These are phyloP conservation scores for Vitis hybrid DNA, from an alignment of 177 flowering plant species.

Conservation along the genomic window DNA sequence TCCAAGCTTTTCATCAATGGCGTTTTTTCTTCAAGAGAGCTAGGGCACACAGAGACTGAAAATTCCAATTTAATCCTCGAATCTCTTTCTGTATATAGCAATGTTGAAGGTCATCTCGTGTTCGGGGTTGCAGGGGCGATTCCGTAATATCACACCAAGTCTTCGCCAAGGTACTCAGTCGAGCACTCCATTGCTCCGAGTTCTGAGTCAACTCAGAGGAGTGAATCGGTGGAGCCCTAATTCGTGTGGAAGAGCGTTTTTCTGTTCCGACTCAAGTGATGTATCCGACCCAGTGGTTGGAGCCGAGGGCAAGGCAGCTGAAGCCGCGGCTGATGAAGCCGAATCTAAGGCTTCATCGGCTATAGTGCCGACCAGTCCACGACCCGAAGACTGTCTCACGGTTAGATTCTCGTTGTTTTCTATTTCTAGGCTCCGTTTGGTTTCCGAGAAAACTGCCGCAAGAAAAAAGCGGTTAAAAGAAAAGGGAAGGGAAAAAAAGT, in stretches of 20 bases:
- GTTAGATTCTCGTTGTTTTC: slow-evolving; percentile 27
- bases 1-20: slow-evolving; percentile 22
- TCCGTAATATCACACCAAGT: background rate
- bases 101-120: slow-evolving; percentile 56
- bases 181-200: slow-evolving; percentile 21
- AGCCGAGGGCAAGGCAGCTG: slow-evolving; percentile 27
- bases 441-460: background rate
- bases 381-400: slow-evolving; percentile 74
- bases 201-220: slow-evolving; percentile 35
- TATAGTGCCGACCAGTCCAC: slow-evolving; percentile 60
- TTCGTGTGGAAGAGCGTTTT: slow-evolving; percentile 37
- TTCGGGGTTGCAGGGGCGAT: slow-evolving; percentile 14
- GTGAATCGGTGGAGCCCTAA: slow-evolving; percentile 22
- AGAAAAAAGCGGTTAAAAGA: background rate
- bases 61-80: background rate
- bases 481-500: no score
- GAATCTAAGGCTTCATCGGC: slow-evolving; percentile 64
- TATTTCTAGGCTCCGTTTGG: background rate
- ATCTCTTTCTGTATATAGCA: background rate
- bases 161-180: slow-evolving; percentile 14
- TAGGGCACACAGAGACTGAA: background rate
- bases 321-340: slow-evolving; percentile 31
- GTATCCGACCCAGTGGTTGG: slow-evolving; percentile 34
- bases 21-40: slow-evolving; percentile 1
- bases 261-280: slow-evolving; percentile 63